Evolutionary conservation across 2,329 filamentous ascomycete species (phyloP).

Genomic region (Penicillium sp.): DNA sequence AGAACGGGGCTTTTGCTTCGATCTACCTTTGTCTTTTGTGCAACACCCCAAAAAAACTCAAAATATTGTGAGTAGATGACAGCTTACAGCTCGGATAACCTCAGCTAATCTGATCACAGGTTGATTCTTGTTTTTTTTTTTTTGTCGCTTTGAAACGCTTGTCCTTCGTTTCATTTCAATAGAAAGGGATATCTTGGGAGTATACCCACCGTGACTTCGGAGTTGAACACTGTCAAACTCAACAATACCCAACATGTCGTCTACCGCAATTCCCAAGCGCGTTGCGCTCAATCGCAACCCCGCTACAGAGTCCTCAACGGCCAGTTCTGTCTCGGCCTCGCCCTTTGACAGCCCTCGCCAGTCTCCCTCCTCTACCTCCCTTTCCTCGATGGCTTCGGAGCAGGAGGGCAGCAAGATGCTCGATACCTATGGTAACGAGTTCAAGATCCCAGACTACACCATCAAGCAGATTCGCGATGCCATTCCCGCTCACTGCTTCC

Average conservation of each 20-base stretch:
- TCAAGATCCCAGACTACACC: slow-evolving; percentile 89
- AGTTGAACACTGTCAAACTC: neutral
- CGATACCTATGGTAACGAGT: slow-evolving; percentile 93
- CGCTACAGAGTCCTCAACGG: slow-evolving; percentile 55
- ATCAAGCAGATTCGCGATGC: slow-evolving; percentile 97
- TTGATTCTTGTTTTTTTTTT: too few species aligned
- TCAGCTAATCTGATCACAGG: neutral
- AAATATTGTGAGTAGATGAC: neutral
- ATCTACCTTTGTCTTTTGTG: slow-evolving; percentile 5
- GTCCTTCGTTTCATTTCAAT: neutral
- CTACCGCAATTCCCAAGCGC: slow-evolving; percentile 48
- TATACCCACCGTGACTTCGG: neutral
- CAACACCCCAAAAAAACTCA: neutral
- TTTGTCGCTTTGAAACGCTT: neutral
- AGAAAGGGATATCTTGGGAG: neutral
- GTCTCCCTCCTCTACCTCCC: slow-evolving; percentile 79
- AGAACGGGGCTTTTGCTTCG: slow-evolving; percentile 1
- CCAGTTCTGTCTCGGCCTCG: slow-evolving; percentile 54
- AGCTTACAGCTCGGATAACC: neutral
- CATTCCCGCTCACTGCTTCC: slow-evolving; percentile 95
- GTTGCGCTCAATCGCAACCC: slow-evolving; percentile 52
- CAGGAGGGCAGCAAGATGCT: slow-evolving; percentile 62
- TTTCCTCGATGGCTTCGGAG: slow-evolving; percentile 80
- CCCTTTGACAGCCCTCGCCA: slow-evolving; percentile 59
- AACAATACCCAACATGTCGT: slow-evolving; percentile 42